Conservation (phyloP, 23 red algal genomes). For the Cyanidiococcus yangmingshanensis region DNA sequence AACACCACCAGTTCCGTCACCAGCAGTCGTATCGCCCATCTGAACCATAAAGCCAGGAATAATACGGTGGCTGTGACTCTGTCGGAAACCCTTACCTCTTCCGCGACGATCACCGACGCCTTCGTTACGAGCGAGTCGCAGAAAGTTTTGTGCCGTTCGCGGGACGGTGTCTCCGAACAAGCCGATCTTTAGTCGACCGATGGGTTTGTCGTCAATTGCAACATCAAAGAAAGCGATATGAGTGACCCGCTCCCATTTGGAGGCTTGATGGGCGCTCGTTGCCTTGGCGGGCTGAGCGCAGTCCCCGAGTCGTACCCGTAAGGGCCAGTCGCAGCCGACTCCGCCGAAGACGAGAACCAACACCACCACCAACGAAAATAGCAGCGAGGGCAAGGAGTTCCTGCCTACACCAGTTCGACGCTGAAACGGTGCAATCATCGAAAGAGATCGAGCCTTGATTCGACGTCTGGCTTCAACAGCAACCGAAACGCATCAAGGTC, state of each 20-base stretch:
- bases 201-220: slow-evolving; percentile 44
- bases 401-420: too few species aligned
- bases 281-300: too few species aligned
- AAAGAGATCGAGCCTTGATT: too few species aligned
- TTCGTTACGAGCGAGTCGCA: slow-evolving; percentile 34
- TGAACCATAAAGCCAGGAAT: slow-evolving; percentile 88
- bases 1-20: slow-evolving; percentile 79
- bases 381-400: too few species aligned
- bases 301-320: too few species aligned
- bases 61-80: slow-evolving; percentile 64
- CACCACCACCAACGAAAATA: too few species aligned
- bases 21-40: slow-evolving; percentile 62
- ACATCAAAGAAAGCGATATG: slow-evolving; percentile 73
- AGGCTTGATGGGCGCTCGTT: too few species aligned
- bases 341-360: too few species aligned
- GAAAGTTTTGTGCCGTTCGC: slow-evolving; percentile 80
- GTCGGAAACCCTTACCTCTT: slow-evolving; percentile 62
- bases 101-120: slow-evolving; percentile 20
- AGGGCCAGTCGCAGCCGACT: too few species aligned
- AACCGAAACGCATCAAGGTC: too few species aligned
- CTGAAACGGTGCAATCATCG: too few species aligned
- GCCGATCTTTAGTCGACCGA: slow-evolving; percentile 60
- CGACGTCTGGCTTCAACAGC: too few species aligned
- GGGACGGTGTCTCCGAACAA: slow-evolving; percentile 66
- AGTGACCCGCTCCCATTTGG: slow-evolving; percentile 27